Evolutionary conservation across 768 basidiomycete species (phyloP).

Genomic region (Hemileccinum rubropunctum): DNA sequence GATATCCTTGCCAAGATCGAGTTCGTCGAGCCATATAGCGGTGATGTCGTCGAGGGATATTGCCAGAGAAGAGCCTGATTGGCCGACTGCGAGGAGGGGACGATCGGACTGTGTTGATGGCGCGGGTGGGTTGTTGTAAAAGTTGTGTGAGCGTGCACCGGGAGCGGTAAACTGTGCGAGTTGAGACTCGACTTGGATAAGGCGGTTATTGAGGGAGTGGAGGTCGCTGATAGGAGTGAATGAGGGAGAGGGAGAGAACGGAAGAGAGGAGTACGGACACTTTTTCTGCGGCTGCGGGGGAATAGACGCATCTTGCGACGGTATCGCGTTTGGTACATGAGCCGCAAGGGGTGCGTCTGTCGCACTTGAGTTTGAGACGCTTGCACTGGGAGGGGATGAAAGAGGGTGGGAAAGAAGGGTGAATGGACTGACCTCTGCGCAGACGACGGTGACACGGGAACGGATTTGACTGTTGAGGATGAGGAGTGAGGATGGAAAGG

Average conservation of each 20-base stretch:
- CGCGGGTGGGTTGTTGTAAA: constrained; percentile 11
- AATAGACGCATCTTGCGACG: constrained; percentile 68
- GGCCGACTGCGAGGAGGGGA: constrained; percentile 37
- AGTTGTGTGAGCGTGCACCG: constrained; percentile 23
- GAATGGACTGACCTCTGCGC: constrained; percentile 62
- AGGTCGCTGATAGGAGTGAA: constrained; percentile 50
- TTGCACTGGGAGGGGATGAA: constrained; percentile 58
- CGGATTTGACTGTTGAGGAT: constrained; percentile 54
- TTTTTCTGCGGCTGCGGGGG: constrained; percentile 82
- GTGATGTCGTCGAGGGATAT: constrained; percentile 57
- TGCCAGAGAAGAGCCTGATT: constrained; percentile 46
- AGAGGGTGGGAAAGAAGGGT: not conserved
- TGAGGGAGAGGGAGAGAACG: not conserved
- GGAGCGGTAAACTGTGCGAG: constrained; percentile 46
- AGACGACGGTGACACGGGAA: constrained; percentile 76
- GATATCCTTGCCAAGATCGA: constrained; percentile 37
- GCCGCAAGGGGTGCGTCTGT: constrained; percentile 72
- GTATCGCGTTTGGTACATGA: constrained; percentile 81
- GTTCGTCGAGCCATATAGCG: constrained; percentile 58
- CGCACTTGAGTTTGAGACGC: constrained; percentile 83
- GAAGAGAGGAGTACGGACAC: constrained; percentile 47
- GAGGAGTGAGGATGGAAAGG: constrained; percentile 2
- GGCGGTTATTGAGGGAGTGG: constrained; percentile 78
- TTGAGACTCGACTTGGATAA: constrained; percentile 65
- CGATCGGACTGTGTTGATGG: constrained; percentile 20